Percentiles rank a stretch among this genome's conserved stretches.
Conservation (phyloP, 2,329 filamentous ascomycete genomes). For the Cladosporium colombiae region DNA sequence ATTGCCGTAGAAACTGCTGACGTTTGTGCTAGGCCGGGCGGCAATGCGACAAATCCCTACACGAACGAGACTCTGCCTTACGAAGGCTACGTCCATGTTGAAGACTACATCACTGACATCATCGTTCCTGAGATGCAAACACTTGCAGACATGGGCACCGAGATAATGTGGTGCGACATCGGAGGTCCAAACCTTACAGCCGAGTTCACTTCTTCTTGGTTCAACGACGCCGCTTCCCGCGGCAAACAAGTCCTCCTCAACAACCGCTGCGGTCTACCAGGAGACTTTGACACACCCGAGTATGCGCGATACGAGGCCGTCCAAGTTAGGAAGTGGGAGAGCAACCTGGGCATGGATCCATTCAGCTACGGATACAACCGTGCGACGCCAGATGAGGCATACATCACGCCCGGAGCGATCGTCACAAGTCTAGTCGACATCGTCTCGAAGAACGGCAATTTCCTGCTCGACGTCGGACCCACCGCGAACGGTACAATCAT, state of each 20-base stretch:
- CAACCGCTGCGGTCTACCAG: constrained; percentile 57
- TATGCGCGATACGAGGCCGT: constrained; percentile 54
- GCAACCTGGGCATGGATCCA: constrained; percentile 61
- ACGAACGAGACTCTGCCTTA: constrained; percentile 47
- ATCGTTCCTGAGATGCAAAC: constrained; percentile 49
- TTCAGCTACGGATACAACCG: constrained; percentile 62
- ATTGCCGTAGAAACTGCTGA: background rate
- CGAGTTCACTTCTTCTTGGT: constrained; percentile 46
- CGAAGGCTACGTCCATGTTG: constrained; percentile 45
- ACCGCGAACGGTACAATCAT: constrained; percentile 57
- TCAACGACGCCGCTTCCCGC: constrained; percentile 42
- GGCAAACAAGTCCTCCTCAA: constrained; percentile 58
- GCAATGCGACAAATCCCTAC: constrained; percentile 48
- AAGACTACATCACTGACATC: constrained; percentile 45
- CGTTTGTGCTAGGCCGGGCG: constrained; percentile 37
- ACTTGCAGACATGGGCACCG: constrained; percentile 45
- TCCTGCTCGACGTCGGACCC: constrained; percentile 59
- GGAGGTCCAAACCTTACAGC: constrained; percentile 47
- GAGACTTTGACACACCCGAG: constrained; percentile 63
- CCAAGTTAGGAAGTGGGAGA: constrained; percentile 61
- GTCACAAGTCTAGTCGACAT: constrained; percentile 55
- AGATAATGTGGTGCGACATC: constrained; percentile 53
- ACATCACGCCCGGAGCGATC: constrained; percentile 55
- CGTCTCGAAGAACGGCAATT: constrained; percentile 58
- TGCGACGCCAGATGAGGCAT: constrained; percentile 51